Percentiles rank a stretch among this genome's conserved stretches.
These are phyloP conservation scores for Kingdonia uniflora DNA, from an alignment of 164 flowering plant genomes.

Conservation along the genomic window DNA sequence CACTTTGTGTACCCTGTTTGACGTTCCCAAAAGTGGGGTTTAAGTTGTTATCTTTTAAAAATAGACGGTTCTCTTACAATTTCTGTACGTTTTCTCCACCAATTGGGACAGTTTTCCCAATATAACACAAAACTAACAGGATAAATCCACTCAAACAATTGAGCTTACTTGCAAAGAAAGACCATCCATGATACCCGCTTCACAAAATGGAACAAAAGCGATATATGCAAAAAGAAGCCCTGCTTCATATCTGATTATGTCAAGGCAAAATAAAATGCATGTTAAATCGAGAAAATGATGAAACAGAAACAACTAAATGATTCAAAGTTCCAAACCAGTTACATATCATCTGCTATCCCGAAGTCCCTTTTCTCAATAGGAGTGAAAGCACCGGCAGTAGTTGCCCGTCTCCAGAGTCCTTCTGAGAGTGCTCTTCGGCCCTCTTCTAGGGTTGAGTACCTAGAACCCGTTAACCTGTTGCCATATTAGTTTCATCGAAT, in stretches of 20 bases:
- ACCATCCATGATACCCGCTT: constrained; percentile 74
- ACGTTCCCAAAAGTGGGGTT: no score
- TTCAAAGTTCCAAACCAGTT: constrained; percentile 6
- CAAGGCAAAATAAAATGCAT: neutral
- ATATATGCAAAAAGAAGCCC: constrained; percentile 86
- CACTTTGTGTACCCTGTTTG: no score
- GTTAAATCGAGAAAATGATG: neutral
- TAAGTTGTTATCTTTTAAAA: no score
- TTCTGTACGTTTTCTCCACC: no score
- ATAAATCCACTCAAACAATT: no score
- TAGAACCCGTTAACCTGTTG: constrained; percentile 18
- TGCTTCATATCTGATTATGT: constrained; percentile 67
- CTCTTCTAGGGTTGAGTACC: constrained; percentile 49
- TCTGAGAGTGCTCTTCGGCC: constrained; percentile 41
- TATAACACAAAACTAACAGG: no score
- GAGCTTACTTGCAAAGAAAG: constrained; percentile 73
- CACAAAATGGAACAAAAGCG: constrained; percentile 93
- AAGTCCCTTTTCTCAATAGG: constrained; percentile 70
- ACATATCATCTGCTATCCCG: constrained; percentile 97
- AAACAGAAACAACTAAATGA: constrained; percentile 4
- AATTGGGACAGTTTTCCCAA: no score
- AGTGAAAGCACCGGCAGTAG: constrained; percentile 64
- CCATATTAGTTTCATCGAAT: no score
- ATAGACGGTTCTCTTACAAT: no score
- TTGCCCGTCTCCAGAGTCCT: constrained; percentile 85